Evolutionary conservation across 2,329 filamentous ascomycete genomes (phyloP).

Genomic region (Arthrobotrys iridis): DNA sequence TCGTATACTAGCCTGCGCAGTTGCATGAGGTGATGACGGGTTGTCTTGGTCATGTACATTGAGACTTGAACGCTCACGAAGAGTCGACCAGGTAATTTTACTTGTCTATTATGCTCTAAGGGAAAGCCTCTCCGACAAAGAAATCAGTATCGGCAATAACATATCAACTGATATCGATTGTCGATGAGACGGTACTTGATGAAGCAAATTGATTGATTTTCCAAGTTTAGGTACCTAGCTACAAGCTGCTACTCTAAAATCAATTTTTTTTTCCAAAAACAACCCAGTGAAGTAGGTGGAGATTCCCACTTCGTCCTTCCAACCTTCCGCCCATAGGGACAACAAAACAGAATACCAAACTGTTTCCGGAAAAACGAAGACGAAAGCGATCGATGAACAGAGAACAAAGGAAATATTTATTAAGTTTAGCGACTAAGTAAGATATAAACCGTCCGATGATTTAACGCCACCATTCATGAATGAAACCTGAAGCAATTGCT

Average conservation of each 20-base stretch:
- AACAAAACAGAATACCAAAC: constrained; percentile 17
- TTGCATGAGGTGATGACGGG: too few species aligned
- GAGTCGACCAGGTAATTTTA: too few species aligned
- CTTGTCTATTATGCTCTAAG: too few species aligned
- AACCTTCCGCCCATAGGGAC: constrained; percentile 16
- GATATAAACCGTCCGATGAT: constrained; percentile 8
- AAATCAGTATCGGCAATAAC: too few species aligned
- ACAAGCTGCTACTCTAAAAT: constrained; percentile 15
- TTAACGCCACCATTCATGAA: constrained; percentile 31
- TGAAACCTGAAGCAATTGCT: background rate
- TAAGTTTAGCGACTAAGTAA: constrained; percentile 21
- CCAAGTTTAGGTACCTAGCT: constrained; percentile 18
- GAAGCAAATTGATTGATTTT: constrained; percentile 6
- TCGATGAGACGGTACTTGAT: too few species aligned
- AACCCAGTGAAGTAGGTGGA: constrained; percentile 19
- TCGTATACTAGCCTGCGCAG: too few species aligned
- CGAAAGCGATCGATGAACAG: background rate
- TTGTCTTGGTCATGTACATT: too few species aligned
- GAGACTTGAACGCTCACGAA: too few species aligned
- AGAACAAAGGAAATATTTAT: constrained; percentile 36
- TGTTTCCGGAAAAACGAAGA: background rate
- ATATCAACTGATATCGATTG: too few species aligned
- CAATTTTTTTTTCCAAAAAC: background rate
- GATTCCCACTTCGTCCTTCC: background rate
- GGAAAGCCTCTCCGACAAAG: too few species aligned